Base-by-base conservation (phyloP, 352 stramenopile genomes). In the Globisporangium solare region DNA sequence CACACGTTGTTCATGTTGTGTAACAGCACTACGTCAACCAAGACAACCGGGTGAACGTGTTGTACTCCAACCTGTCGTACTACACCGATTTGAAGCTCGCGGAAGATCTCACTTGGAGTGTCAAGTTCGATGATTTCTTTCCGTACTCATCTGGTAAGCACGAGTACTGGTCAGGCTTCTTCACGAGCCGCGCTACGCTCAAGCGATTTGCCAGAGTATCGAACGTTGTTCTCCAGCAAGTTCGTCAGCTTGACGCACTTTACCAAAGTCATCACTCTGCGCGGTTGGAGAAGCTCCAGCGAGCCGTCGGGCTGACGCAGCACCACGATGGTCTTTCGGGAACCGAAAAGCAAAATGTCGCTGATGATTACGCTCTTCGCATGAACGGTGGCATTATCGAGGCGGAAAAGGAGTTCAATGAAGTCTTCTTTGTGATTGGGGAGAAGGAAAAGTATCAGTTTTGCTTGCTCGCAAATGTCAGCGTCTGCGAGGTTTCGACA, bases 41-140 rank as follows among this genome's bases (percentile, higher is more conserved):
- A 35, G 89, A 98, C 50, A 74, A 71, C 11, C 73, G 76, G 0
- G 76, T 99, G 21, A 96, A 98, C 56, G 83, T 98, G 42, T 88
- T 99, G 54, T 99, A 99, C 73, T 98, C 95, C 0, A 98, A 97
- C 56, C 74, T 98, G 20, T 92, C 88, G 3, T 87, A 97, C 58
- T 99, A 99, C 68, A 99, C 96, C 21, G 74, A 97, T 20, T 70
- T 92, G 43, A 98, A 98, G 73, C 71, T 89, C 27, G 73, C 73
- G 1, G 92, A 97, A 61, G 71, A 71, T 13, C 60, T 90, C 2
- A 75, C 73, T 7, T 97, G 76, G 81, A 74, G 74, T 39, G 71
- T 95, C 22, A 98, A 99, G 66, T 92, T 79, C 4, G 95, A 98
- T 47, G 97, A 99, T 60, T 99, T 99, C 60, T 98, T 99, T 56